phyloP scores from a whole-genome alignment of 805 yeast genomes.

The Candida coquimbonensis region DNA sequence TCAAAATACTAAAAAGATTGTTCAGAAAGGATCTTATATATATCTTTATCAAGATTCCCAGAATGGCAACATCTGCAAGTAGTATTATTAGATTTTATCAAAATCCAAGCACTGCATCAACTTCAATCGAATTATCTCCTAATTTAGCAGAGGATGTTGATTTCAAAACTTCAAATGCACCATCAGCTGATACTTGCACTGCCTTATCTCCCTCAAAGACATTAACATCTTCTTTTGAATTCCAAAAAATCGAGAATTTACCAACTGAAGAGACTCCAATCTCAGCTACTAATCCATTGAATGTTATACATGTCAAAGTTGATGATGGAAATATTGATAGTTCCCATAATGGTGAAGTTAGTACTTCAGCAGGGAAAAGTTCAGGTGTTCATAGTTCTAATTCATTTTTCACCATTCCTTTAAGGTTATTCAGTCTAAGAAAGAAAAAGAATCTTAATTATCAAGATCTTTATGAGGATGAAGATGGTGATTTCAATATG shows the following conservation, averaged over 20 bases:
- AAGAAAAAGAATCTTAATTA: not conserved
- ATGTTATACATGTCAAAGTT: not conserved
- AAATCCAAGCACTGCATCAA: slow-evolving; percentile 4
- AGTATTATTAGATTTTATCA: slow-evolving; percentile 13
- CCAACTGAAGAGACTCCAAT: slow-evolving; percentile 8
- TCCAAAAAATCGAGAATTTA: slow-evolving; percentile 9
- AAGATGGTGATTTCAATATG: not conserved
- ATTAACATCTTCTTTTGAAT: not conserved
- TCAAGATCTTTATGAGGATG: not conserved
- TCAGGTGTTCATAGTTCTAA: slow-evolving; percentile 1
- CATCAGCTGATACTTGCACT: not conserved
- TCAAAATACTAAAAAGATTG: not conserved
- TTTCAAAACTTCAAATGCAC: not conserved
- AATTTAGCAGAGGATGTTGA: not conserved
- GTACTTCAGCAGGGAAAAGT: not conserved
- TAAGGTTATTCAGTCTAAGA: slow-evolving; percentile 3
- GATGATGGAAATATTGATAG: not conserved
- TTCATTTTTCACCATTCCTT: slow-evolving; percentile 7
- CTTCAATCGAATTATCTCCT: slow-evolving; percentile 1
- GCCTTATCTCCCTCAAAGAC: not conserved
- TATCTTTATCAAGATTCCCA: not conserved
- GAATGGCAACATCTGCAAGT: slow-evolving; percentile 9
- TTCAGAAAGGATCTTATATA: not conserved
- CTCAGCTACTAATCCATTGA: too few relatives aligned
- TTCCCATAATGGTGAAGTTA: not conserved